phyloP scores from a whole-genome alignment of 768 basidiomycete species.

The Agrocybe praecox region DNA sequence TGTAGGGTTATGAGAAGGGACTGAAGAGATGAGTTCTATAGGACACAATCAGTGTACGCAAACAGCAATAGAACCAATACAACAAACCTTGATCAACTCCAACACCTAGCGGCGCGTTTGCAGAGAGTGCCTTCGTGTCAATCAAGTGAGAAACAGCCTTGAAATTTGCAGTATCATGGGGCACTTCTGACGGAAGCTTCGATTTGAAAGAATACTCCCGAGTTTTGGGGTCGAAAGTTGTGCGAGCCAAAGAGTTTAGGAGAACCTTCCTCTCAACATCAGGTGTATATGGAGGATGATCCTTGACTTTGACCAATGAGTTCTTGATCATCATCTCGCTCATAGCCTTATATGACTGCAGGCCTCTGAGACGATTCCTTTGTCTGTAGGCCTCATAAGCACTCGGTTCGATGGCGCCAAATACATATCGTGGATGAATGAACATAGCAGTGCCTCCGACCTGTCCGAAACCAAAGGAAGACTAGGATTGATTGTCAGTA shows the following conservation, averaged over 20 bases:
- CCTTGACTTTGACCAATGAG: constrained; percentile 93
- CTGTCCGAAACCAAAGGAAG: constrained; percentile 98
- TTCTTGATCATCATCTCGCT: constrained; percentile 96
- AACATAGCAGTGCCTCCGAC: constrained; percentile 92
- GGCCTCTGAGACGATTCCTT: constrained; percentile 66
- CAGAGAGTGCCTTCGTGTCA: constrained; percentile 32
- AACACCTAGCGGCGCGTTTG: constrained; percentile 63
- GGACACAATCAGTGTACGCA: background rate
- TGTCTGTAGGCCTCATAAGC: constrained; percentile 76
- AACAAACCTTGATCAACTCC: constrained; percentile 85
- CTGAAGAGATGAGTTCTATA: constrained; percentile 86
- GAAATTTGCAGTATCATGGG: constrained; percentile 69
- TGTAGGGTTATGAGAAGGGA: constrained; percentile 85
- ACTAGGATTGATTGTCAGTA: constrained; percentile 43
- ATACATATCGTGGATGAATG: constrained; percentile 88
- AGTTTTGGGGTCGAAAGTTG: constrained; percentile 77
- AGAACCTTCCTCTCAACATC: constrained; percentile 88
- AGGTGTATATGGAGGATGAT: constrained; percentile 81
- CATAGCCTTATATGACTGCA: constrained; percentile 86
- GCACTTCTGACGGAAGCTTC: constrained; percentile 53
- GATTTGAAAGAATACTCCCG: constrained; percentile 82
- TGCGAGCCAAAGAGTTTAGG: constrained; percentile 92
- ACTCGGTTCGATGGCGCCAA: constrained; percentile 81
- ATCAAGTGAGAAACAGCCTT: constrained; percentile 61
- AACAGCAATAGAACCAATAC: background rate